These are phyloP conservation scores for Ogataea paraovalis DNA, from an alignment of 805 yeast genomes.

Conservation along the genomic window DNA sequence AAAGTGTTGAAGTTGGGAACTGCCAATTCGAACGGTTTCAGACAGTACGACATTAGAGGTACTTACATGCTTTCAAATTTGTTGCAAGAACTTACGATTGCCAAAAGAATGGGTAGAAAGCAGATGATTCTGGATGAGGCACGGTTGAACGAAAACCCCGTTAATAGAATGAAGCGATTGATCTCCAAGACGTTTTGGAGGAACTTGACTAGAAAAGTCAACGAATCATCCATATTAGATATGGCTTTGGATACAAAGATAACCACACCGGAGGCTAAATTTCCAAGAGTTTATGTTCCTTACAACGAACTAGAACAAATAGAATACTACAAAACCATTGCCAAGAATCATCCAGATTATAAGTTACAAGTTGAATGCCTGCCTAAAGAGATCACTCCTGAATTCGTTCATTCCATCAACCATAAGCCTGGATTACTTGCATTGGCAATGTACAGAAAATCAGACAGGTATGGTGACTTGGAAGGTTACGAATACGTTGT, in stretches of 20 bases:
- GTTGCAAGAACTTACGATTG: constrained; percentile 84
- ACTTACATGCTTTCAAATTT: constrained; percentile 86
- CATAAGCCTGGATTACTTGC: constrained; percentile 83
- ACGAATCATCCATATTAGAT: constrained; percentile 53
- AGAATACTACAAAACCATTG: constrained; percentile 56
- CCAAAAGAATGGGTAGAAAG: constrained; percentile 73
- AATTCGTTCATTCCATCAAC: constrained; percentile 71
- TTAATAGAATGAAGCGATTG: constrained; percentile 65
- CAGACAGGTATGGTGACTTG: constrained; percentile 28
- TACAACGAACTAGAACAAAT: constrained; percentile 64
- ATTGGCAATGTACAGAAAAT: constrained; percentile 55
- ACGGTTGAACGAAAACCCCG: constrained; percentile 84
- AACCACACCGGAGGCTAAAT: constrained; percentile 52
- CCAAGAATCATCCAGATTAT: constrained; percentile 50
- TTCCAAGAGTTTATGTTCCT: constrained; percentile 79
- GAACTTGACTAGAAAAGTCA: constrained; percentile 66
- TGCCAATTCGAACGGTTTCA: constrained; percentile 78
- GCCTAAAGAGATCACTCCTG: constrained; percentile 72
- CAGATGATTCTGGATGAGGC: constrained; percentile 80
- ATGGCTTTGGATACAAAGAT: constrained; percentile 82
- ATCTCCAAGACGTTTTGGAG: constrained; percentile 80
- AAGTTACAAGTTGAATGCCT: constrained; percentile 70
- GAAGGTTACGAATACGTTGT: constrained; percentile 84
- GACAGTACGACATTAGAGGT: constrained; percentile 71
- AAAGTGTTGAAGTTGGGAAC: constrained; percentile 79